These are phyloP conservation scores for Spathaspora passalidarum DNA, from an alignment of 805 yeast genomes.

Conservation along the genomic window DNA sequence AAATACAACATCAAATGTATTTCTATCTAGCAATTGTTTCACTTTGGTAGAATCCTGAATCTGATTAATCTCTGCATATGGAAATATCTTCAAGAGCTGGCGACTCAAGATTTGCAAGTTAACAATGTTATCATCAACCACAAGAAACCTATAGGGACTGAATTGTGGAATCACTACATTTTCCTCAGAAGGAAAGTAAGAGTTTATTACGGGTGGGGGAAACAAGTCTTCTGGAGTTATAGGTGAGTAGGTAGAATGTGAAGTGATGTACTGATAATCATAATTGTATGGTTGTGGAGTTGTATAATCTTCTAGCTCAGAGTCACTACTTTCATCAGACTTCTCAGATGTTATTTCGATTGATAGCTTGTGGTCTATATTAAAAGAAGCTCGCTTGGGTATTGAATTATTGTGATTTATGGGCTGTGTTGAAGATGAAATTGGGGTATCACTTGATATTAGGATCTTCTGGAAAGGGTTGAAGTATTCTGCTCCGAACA, in stretches of 20 bases:
- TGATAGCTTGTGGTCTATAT: constrained; percentile 8
- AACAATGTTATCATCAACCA: constrained; percentile 43
- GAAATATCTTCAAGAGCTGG: constrained; percentile 31
- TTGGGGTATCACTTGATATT: background rate
- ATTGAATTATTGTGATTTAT: background rate
- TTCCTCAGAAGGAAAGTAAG: background rate
- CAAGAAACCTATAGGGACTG: constrained; percentile 17
- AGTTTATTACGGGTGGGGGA: background rate
- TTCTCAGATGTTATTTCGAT: constrained; percentile 1
- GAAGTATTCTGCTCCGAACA: background rate
- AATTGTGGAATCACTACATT: constrained; percentile 13
- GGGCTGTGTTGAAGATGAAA: constrained; percentile 1
- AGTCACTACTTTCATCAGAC: constrained; percentile 4
- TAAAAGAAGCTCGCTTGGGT: constrained; percentile 6
- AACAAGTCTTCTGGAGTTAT: background rate
- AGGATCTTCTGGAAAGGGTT: background rate
- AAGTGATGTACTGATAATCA: background rate
- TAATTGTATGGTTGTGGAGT: no score
- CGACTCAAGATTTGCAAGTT: constrained; percentile 35
- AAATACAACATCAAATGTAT: constrained; percentile 30
- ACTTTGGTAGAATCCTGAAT: constrained; percentile 30
- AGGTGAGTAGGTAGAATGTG: no score
- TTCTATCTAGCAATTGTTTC: constrained; percentile 13
- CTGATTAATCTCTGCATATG: constrained; percentile 24
- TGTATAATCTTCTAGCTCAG: constrained; percentile 2